Percentiles rank a stretch among this genome's conserved stretches.
phyloP scores from a whole-genome alignment of 768 basidiomycete genomes.

The Boletus vinaceobasis region DNA sequence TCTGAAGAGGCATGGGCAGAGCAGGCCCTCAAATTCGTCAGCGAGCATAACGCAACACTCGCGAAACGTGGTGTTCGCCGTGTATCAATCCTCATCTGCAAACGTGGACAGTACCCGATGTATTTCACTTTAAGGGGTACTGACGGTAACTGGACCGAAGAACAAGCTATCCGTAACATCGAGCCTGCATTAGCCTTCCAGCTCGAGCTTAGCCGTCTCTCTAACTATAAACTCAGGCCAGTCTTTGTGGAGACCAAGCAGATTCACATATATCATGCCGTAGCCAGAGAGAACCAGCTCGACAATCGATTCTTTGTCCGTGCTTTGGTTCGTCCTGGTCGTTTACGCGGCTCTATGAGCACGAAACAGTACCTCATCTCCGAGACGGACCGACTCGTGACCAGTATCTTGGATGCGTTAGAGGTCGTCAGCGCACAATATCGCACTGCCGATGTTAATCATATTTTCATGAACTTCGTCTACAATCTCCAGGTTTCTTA shows the following conservation, averaged over 20 bases:
- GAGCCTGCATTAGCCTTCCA: slow-evolving; percentile 98
- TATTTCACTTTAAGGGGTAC: slow-evolving; percentile 88
- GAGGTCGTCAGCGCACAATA: slow-evolving; percentile 90
- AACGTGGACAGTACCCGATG: slow-evolving; percentile 85
- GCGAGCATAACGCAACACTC: slow-evolving; percentile 61
- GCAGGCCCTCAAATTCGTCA: slow-evolving; percentile 67
- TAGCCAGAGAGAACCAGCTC: slow-evolving; percentile 94
- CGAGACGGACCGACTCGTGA: slow-evolving; percentile 95
- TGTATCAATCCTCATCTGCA: slow-evolving; percentile 88
- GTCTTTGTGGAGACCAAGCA: slow-evolving; percentile 96
- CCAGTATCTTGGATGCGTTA: slow-evolving; percentile 88
- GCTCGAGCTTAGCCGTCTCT: slow-evolving; percentile 92
- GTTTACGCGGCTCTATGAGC: slow-evolving; percentile 87
- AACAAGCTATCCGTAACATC: slow-evolving; percentile 95
- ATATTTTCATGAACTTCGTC: slow-evolving; percentile 98
- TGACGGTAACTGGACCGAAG: slow-evolving; percentile 81
- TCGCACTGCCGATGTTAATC: slow-evolving; percentile 94
- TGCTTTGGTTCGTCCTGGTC: slow-evolving; percentile 92
- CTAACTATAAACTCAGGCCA: slow-evolving; percentile 95
- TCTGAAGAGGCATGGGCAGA: slow-evolving; percentile 74
- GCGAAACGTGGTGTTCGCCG: slow-evolving; percentile 82
- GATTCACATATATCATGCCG: slow-evolving; percentile 95
- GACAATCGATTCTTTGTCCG: slow-evolving; percentile 98
- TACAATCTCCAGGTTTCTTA: slow-evolving; percentile 95
- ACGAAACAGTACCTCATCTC: slow-evolving; percentile 98